Evolutionary conservation across 202 grass and related monocot species (phyloP), one percentile per base, ranked within the genome.

Genomic region (Zoysia matrella): DNA sequence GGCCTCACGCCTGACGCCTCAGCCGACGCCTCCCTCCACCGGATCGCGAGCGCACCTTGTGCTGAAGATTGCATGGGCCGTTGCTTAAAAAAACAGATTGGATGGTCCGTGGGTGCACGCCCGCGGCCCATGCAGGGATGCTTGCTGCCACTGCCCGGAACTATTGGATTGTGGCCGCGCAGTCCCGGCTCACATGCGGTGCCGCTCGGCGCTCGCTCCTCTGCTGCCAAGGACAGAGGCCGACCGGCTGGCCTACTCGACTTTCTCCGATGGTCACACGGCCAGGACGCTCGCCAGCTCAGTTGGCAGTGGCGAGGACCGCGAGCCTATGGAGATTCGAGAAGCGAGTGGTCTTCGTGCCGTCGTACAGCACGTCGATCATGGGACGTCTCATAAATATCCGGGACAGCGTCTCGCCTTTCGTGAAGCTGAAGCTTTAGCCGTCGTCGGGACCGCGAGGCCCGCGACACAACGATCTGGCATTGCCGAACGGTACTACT

Each of bases 271-370:
- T 39, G 7, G 60, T 73, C 57, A 3, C 67, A 47, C 57, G 16
- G 36, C 67, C 58, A 66, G 56, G 72, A 87, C 80, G 14, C 56
- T 30, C 53, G 52, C 80, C 80, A 84, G 81, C 75, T 52, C 86
- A 84, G 45, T 4, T 65, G 16, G 8, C n/a, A 46, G 55, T 15
- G 52, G 60, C 49, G 62, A 13, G 30, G 22, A 70, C 44, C 56
- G 22, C 22, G 22, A 30, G 22, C 22, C 22, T 30, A 30, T 30
- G 22, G 22, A 30, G 22, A 30, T 30, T 30, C 22, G 22, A 30
- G 22, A 30, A 30, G 22, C 22, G 22, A 30, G 22, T 30, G 22
- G 22, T 30, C 22, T 30, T 30, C 22, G 22, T 30, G 22, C 22
- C 22, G 22, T 30, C 22, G 22, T 30, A 30, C 22, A 30, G 22